Percentiles rank a stretch among this genome's conserved stretches.
phyloP scores from a whole-genome alignment of 2,329 filamentous ascomycete species.

The Aspergillus melleus region DNA sequence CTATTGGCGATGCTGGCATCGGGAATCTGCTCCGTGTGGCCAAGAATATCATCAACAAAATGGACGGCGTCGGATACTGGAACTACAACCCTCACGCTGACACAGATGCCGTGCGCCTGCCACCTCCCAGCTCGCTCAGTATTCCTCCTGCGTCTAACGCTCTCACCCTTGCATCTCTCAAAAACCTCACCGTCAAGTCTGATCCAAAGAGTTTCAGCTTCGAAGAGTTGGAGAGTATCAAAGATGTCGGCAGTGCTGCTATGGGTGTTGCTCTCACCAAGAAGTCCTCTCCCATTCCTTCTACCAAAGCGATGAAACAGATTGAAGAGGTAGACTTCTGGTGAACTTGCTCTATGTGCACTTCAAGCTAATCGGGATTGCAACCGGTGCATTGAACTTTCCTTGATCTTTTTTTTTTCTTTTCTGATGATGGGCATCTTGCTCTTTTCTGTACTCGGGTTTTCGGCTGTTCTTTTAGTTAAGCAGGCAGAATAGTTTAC shows the following conservation, averaged over 20 bases:
- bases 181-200: neutral
- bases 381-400: neutral
- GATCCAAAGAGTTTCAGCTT: constrained; percentile 13
- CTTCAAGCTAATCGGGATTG: neutral
- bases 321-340: constrained; percentile 10
- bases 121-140: neutral
- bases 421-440: neutral
- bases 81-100: constrained; percentile 20
- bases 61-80: constrained; percentile 38
- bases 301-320: neutral
- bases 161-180: neutral
- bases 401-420: neutral
- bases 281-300: neutral
- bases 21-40: constrained; percentile 32
- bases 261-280: neutral
- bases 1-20: constrained; percentile 28
- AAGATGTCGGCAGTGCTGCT: constrained; percentile 20
- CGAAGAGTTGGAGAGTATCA: constrained; percentile 22
- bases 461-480: neutral
- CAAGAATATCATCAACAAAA: constrained; percentile 35
- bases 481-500: neutral
- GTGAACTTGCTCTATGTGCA: constrained; percentile 1
- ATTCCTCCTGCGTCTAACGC: neutral
- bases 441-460: neutral
- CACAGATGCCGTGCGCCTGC: neutral